Conservation (phyloP, 2,329 filamentous ascomycete species). For the Neofusicoccum umdonicola region DNA sequence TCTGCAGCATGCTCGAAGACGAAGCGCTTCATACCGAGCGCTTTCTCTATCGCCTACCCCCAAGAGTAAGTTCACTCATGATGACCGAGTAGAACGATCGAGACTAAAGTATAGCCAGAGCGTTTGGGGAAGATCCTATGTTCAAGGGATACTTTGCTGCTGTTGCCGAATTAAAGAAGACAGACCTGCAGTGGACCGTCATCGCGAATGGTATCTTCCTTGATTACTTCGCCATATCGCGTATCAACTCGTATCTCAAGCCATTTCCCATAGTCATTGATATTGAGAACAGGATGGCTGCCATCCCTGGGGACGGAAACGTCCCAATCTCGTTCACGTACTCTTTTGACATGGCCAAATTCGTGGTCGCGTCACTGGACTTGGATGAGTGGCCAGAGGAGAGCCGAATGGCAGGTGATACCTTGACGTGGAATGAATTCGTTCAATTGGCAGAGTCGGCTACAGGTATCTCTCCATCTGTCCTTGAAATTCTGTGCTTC, state of each 20-base stretch:
- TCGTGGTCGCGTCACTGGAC: constrained; percentile 43
- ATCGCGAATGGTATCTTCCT: constrained; percentile 29
- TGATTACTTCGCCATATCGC: constrained; percentile 31
- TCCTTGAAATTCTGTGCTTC: no score
- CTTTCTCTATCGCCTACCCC: no score
- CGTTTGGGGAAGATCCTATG: no score
- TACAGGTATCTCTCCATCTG: not conserved
- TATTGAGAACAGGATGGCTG: constrained; percentile 32
- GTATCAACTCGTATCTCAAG: constrained; percentile 22
- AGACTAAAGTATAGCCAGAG: no score
- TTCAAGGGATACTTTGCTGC: no score
- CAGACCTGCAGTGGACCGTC: constrained; percentile 27
- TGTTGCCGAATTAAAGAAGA: constrained; percentile 22
- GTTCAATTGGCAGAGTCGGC: constrained; percentile 17
- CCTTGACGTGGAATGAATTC: constrained; percentile 20
- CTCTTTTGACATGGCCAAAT: constrained; percentile 49
- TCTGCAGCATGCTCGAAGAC: no score
- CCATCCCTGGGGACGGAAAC: constrained; percentile 50
- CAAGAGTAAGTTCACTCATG: no score
- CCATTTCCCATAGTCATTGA: constrained; percentile 22
- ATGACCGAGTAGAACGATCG: no score
- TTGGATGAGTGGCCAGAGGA: constrained; percentile 45
- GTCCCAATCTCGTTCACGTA: constrained; percentile 48
- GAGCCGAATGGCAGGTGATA: constrained; percentile 21
- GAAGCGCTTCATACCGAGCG: no score